Evolutionary conservation across 2,329 filamentous ascomycete genomes (phyloP), one percentile per base, ranked within the genome.

Genomic region (Ophiocordyceps camponoti-leonardi): DNA sequence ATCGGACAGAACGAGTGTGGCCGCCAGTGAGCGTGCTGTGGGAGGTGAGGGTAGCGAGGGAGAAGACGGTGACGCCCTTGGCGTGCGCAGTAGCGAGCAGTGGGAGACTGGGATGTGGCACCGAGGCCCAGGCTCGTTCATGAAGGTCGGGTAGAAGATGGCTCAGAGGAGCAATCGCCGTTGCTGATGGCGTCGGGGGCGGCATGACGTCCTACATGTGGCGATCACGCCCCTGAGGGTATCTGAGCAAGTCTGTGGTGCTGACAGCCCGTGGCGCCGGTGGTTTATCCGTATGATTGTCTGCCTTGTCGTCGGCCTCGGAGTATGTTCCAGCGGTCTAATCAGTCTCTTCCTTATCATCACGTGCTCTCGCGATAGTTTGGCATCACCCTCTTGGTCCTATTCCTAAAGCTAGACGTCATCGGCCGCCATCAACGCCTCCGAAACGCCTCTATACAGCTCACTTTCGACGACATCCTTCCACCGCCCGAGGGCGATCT

Each of bases 31-130:
- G 79, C 19, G 75, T 76, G 56, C 81, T 86, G 58, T 94, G 81
- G 44, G 86, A 75, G 14, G 79, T 79, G 58, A 93, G 85, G 46
- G 82, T 83, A 33, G 76, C 76, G 44, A 96, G 78, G 44, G 85
- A 94, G 71, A 93, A 95, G 56, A 98, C 74, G 49, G 86, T 88
- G 47, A 92, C 85, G 35, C 81, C 81, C 59, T 92, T 94, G 48
- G 84, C 79, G 64, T 88, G 86, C 49, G 86, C 81, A 18, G 90
- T 95, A 47, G 90, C 92, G 55, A 95, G 71, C 49, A 96, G 75
- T 4, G 92, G 90, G 19, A 92, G 79, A 26, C 79, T 82, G 2
- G 90, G 87, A 58, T 98, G 92, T 1, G 88, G 85, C 47, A 80
- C 69, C 19, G 85, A 86, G 51, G 79, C 77, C 92, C 92, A 98